Evolutionary conservation across 345 rosid genomes (phyloP), one percentile per base, ranked within the genome.

Genomic region (Passiflora organensis): DNA sequence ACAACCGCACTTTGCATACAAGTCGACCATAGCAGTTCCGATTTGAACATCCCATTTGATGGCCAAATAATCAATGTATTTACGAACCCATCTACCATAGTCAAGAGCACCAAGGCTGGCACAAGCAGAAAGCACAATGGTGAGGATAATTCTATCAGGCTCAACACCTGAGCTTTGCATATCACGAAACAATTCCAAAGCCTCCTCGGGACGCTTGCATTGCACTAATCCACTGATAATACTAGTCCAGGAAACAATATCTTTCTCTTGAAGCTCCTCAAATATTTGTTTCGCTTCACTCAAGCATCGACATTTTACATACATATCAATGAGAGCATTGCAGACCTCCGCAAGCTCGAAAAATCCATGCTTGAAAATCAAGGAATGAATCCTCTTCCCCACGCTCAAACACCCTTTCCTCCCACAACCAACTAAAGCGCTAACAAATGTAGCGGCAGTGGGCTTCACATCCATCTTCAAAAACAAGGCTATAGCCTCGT

Each of bases 241-340:
- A 49, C 68, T 62, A 12, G 72, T 78, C 75, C 79, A 78, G 56
- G 82, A 78, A 74, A 78, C 66, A 59, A 71, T 62, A 65, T 78
- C 79, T 50, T 68, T 78, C 60, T 20, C 38, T n/a, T 53, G 38
- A 60, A 74, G 49, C 25, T 71, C 77, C 41, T 61, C 54, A 62
- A 74, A 78, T 19, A 74, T 19, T 62, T 63, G 65, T 64, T 45
- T 71, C 2, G 77, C 79, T 25, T 74, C 79, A 13, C 58, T 18
- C 68, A 78, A 36, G 32, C 50, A 38, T 68, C 68, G 77, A 58
- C 75, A 74, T 43, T 74, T 78, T 32, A 74, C 77, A 56, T 78
- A 74, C 82, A 78, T 68, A 69, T 78, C 75, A 49, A 78, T 57
- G n/a, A 78, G 73, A 44, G 79, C 77, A 57, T 78, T 74, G 39